Conservation (phyloP, 768 basidiomycete species). For the Coprinopsis marcescibilis region DNA sequence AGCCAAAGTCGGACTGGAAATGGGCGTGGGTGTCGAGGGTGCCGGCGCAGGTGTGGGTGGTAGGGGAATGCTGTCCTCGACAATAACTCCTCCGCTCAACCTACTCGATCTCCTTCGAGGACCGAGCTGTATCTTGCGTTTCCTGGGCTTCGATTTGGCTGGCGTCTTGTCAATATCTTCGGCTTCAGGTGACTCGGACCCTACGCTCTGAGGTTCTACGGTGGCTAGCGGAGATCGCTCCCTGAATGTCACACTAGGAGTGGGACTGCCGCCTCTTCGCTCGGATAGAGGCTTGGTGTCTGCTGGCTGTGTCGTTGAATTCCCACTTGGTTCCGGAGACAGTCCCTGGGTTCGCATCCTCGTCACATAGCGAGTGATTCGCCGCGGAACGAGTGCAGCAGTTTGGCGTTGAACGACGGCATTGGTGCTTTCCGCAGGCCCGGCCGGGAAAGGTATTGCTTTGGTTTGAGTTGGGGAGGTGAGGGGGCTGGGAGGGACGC, state of each 20-base stretch:
- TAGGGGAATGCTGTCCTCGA: background rate
- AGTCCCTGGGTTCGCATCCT: background rate
- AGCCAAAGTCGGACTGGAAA: background rate
- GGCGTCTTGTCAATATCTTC: background rate
- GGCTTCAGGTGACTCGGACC: background rate
- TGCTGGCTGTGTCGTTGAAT: background rate
- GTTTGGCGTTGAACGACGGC: slow-evolving; percentile 1
- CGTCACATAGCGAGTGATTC: background rate
- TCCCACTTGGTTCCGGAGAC: background rate
- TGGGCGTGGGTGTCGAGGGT: background rate
- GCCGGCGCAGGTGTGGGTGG: background rate
- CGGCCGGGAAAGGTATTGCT: background rate
- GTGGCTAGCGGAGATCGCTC: background rate
- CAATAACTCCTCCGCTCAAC: slow-evolving; percentile 4
- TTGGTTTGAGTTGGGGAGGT: background rate
- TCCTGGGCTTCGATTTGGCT: background rate
- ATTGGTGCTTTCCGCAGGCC: background rate
- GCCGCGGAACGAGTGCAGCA: background rate
- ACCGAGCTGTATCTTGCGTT: background rate
- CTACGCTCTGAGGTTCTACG: background rate
- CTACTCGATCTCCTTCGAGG: slow-evolving; percentile 5
- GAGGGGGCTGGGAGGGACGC: slow-evolving; percentile 1
- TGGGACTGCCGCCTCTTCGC: background rate
- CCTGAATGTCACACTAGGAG: background rate
- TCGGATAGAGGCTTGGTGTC: background rate